phyloP scores from a whole-genome alignment of 768 basidiomycete genomes.

The Boletus pseudo-olivaceus region DNA sequence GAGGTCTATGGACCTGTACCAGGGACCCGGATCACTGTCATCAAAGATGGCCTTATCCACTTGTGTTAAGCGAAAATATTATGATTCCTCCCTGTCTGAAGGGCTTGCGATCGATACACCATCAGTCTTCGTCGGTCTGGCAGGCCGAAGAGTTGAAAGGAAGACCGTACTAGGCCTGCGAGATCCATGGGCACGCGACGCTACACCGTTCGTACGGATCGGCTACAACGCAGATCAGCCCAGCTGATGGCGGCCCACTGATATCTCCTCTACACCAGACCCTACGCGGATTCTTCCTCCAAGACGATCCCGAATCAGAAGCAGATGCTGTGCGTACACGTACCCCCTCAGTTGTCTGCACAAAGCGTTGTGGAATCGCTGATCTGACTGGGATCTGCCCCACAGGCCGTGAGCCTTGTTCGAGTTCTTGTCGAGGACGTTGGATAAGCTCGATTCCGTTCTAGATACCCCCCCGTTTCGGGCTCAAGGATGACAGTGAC shows the following conservation, averaged over 20 bases:
- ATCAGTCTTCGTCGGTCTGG: not conserved
- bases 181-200: constrained; percentile 9
- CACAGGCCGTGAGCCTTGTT: constrained; percentile 14
- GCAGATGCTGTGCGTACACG: constrained; percentile 11
- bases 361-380: not conserved
- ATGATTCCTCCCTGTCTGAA: not conserved
- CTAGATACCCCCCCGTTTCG: constrained; percentile 57
- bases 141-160: not conserved
- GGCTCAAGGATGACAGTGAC: constrained; percentile 49
- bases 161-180: not conserved
- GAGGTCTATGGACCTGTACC: not conserved
- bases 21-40: not conserved
- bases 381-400: not conserved
- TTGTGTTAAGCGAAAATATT: not conserved
- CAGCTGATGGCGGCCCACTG: not conserved
- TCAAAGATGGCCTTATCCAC: not conserved
- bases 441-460: not conserved
- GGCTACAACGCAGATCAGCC: not conserved
- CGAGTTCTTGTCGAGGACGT: not conserved
- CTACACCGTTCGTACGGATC: constrained; percentile 17
- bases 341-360: too few relatives aligned
- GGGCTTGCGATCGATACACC: not conserved
- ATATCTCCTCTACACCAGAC: constrained; percentile 1
- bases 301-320: constrained; percentile 16
- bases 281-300: constrained; percentile 14